Percentiles rank a stretch among this genome's conserved stretches.
These are phyloP conservation scores for Suhomyces choctaworum DNA, from an alignment of 1,139 yeast species.

Conservation along the genomic window DNA sequence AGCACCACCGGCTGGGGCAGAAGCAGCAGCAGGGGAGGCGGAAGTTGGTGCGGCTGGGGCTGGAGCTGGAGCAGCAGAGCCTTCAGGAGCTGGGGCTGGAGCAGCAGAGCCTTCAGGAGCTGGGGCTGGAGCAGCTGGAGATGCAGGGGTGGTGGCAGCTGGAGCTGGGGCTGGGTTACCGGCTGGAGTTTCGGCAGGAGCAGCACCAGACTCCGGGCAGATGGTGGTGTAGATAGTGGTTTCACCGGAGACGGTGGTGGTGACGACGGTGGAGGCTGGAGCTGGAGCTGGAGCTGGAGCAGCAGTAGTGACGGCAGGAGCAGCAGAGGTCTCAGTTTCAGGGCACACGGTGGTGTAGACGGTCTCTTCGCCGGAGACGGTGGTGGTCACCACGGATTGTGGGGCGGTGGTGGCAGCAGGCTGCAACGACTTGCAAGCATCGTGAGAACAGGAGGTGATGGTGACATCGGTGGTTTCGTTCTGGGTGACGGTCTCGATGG, in stretches of 20 bases:
- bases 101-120: constrained; percentile 11
- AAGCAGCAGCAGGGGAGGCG: constrained; percentile 10
- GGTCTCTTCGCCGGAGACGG: constrained; percentile 44
- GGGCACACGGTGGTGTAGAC: constrained; percentile 54
- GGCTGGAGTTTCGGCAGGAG: constrained; percentile 18
- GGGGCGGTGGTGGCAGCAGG: constrained; percentile 20
- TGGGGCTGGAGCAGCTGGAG: constrained; percentile 14
- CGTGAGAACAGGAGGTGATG: constrained; percentile 43
- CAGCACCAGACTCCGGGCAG: constrained; percentile 14
- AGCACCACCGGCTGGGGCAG: constrained; percentile 13
- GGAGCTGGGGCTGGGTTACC: constrained; percentile 21
- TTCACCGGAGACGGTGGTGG: constrained; percentile 7
- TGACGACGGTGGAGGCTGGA: constrained; percentile 18
- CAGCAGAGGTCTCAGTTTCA: constrained; percentile 21
- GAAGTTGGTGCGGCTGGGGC: constrained; percentile 19
- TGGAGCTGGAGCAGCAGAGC: constrained; percentile 18
- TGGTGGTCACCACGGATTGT: constrained; percentile 42
- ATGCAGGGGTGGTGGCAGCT: constrained; percentile 16
- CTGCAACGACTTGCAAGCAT: constrained; percentile 31
- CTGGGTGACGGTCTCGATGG: constrained; percentile 34
- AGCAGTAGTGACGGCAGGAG: constrained; percentile 19
- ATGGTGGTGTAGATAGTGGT: constrained; percentile 21
- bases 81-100: constrained; percentile 18
- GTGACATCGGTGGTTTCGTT: constrained; percentile 39
- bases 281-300: constrained; percentile 19